Evolutionary conservation across 192 early-diverging fungal genomes (phyloP).

Genomic region (Coemansia sp.): DNA sequence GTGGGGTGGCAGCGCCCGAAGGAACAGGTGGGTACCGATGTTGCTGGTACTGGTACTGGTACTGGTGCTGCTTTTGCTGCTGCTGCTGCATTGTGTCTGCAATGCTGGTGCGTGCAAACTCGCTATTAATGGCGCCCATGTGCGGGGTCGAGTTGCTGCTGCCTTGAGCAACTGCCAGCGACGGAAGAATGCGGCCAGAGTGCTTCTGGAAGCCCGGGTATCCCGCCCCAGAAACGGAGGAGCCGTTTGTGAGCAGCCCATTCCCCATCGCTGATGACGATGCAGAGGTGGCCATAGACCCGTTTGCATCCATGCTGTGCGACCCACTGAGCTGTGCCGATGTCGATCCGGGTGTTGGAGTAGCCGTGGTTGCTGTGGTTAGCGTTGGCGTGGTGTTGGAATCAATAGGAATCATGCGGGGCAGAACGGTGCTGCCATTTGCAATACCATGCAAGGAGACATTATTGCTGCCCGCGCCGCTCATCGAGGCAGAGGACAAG

Average conservation of each 20-base stretch:
- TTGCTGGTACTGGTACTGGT: not conserved
- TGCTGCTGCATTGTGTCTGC: constrained; percentile 19
- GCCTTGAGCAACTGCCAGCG: constrained; percentile 17
- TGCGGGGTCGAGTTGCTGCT: not conserved
- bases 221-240: constrained; percentile 1
- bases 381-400: constrained; percentile 42
- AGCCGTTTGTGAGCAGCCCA: not conserved
- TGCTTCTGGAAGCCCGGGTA: constrained; percentile 21
- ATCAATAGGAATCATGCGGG: constrained; percentile 35
- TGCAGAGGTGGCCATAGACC: constrained; percentile 4
- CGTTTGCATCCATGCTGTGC: constrained; percentile 37
- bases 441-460: constrained; percentile 1
- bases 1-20: constrained; percentile 2
- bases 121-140: constrained; percentile 15
- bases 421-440: not conserved
- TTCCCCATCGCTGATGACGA: constrained; percentile 5
- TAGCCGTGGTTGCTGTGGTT: constrained; percentile 42
- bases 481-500: not conserved
- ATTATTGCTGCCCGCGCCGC: not conserved
- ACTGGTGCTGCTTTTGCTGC: constrained; percentile 1
- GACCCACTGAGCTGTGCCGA: constrained; percentile 30
- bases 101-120: constrained; percentile 25
- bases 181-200: constrained; percentile 41
- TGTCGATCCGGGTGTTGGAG: constrained; percentile 48
- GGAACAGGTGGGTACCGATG: constrained; percentile 3